A percentile compares a stretch with the other conserved stretches of the same genome.
Evolutionary conservation across 2,329 filamentous ascomycete genomes (phyloP).

Genomic region (Aspergillus novofumigatus): DNA sequence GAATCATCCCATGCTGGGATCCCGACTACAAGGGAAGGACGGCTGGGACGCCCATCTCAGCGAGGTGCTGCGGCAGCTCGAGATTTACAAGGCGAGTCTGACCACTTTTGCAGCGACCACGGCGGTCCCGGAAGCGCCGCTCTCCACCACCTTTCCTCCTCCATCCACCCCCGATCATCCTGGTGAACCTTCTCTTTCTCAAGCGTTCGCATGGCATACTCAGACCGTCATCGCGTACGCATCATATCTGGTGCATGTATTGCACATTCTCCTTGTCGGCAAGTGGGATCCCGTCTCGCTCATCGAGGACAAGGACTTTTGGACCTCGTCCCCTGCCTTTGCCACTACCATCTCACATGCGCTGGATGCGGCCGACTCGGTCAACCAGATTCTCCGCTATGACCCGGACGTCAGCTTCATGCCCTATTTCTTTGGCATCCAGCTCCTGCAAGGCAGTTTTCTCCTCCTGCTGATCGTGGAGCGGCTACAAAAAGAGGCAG

Average conservation of each 20-base stretch:
- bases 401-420: constrained; percentile 92
- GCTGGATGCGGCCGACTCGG: constrained; percentile 81
- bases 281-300: constrained; percentile 94
- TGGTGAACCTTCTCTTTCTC: constrained; percentile 24
- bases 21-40: constrained; percentile 65
- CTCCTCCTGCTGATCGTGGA: constrained; percentile 82
- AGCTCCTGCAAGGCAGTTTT: constrained; percentile 86
- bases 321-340: constrained; percentile 87
- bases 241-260: constrained; percentile 86
- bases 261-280: constrained; percentile 86
- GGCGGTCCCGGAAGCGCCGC: constrained; percentile 22
- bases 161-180: constrained; percentile 60
- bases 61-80: constrained; percentile 75
- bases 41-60: constrained; percentile 77
- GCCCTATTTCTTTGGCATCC: constrained; percentile 96
- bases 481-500: constrained; percentile 79
- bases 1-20: constrained; percentile 80
- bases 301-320: constrained; percentile 89
- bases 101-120: constrained; percentile 34
- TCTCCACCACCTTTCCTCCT: constrained; percentile 54
- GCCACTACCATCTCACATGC: constrained; percentile 84
- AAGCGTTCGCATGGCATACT: constrained; percentile 55
- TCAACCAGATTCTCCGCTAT: constrained; percentile 80
- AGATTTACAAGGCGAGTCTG: constrained; percentile 75
- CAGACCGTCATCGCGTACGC: constrained; percentile 85